Percentiles rank a stretch among this genome's conserved stretches.
phyloP scores from a whole-genome alignment of 2,329 filamentous ascomycete species.

The Stachybotrys elegans region DNA sequence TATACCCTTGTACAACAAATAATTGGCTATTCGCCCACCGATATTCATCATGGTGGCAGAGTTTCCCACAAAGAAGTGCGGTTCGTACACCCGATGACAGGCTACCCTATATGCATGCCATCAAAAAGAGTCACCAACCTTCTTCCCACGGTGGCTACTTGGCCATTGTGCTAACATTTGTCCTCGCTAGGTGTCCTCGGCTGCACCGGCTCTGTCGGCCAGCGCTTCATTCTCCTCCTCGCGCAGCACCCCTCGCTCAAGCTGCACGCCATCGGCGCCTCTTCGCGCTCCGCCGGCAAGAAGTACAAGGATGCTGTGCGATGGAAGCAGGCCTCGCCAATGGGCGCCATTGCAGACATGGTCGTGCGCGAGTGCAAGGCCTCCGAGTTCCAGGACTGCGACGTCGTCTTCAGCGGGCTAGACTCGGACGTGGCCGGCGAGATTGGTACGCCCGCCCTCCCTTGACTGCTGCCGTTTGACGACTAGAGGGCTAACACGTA shows the following conservation, averaged over 20 bases:
- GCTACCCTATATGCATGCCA: conserved; percentile 10
- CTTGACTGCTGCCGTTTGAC: background rate
- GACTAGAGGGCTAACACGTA: conserved; percentile 1
- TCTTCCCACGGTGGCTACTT: too few relatives aligned
- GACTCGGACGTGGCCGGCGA: conserved; percentile 91
- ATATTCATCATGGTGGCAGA: conserved; percentile 27
- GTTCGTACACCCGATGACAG: conserved; percentile 29
- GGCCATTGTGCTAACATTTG: too few relatives aligned
- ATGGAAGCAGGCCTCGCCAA: conserved; percentile 89
- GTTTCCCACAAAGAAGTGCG: conserved; percentile 55
- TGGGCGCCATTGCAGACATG: conserved; percentile 74
- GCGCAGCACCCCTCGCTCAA: conserved; percentile 81
- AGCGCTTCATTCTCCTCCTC: conserved; percentile 91
- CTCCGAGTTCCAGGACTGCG: conserved; percentile 80
- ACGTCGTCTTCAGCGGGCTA: conserved; percentile 87
- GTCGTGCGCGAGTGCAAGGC: conserved; percentile 82
- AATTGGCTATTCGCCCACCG: too few relatives aligned
- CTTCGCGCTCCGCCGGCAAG: conserved; percentile 83
- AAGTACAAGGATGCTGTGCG: conserved; percentile 89
- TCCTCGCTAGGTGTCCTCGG: conserved; percentile 64
- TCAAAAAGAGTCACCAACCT: conserved; percentile 4
- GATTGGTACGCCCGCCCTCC: conserved; percentile 58
- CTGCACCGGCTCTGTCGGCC: conserved; percentile 89
- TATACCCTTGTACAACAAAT: too few relatives aligned
- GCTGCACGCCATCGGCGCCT: conserved; percentile 86